These are phyloP conservation scores for Trametes sanguinea DNA, from an alignment of 768 basidiomycete genomes.

Conservation along the genomic window DNA sequence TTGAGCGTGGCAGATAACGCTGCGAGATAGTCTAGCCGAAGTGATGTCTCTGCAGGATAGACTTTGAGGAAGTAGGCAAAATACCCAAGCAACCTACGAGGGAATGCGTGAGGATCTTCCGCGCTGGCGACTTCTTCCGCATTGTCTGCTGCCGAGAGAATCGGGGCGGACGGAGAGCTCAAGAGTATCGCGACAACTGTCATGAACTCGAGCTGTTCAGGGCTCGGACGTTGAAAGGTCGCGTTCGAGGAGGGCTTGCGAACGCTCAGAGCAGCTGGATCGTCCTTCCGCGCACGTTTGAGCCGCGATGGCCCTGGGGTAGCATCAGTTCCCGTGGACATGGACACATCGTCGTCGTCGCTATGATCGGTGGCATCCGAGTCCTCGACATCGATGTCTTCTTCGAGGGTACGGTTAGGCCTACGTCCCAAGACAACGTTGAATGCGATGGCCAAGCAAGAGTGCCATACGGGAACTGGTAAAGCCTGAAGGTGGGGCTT, in stretches of 20 bases:
- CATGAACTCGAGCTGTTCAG: constrained; percentile 72
- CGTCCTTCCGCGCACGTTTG: constrained; percentile 1
- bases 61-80: constrained; percentile 62
- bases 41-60: constrained; percentile 74
- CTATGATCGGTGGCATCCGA: constrained; percentile 33
- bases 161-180: constrained; percentile 57
- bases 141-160: constrained; percentile 42
- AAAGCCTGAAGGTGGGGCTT: constrained; percentile 80
- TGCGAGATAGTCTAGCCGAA: constrained; percentile 74
- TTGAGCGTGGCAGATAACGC: constrained; percentile 69
- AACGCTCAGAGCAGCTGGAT: background rate
- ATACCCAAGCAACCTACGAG: constrained; percentile 58
- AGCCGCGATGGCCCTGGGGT: background rate
- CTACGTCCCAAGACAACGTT: constrained; percentile 72
- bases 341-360: constrained; percentile 29
- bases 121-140: background rate
- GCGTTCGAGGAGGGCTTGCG: background rate
- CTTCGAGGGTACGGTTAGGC: constrained; percentile 39
- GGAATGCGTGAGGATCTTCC: constrained; percentile 32
- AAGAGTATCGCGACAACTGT: constrained; percentile 63
- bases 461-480: constrained; percentile 64
- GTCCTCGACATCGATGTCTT: constrained; percentile 33
- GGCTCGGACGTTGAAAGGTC: constrained; percentile 34
- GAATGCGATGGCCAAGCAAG: constrained; percentile 69
- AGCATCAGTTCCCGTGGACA: background rate